A percentile compares a stretch with the other conserved stretches of the same genome.
These are phyloP conservation scores for Leccinum disarticulatum DNA, from an alignment of 768 basidiomycete genomes.

Conservation along the genomic window DNA sequence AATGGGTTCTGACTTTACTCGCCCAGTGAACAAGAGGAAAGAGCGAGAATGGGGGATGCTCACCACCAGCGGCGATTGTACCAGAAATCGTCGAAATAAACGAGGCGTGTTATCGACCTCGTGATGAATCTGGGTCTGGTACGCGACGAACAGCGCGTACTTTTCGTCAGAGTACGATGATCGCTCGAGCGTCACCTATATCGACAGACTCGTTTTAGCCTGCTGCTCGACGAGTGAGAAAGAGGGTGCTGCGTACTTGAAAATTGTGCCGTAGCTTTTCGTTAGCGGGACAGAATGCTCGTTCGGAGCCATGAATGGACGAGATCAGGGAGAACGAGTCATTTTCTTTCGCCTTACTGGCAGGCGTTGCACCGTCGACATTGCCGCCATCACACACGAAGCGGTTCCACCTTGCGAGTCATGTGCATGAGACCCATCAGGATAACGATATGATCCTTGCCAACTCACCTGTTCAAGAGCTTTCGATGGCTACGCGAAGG, in stretches of 20 bases:
- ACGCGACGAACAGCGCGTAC: slow-evolving; percentile 70
- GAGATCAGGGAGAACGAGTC: slow-evolving; percentile 41
- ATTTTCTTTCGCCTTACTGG: slow-evolving; percentile 11
- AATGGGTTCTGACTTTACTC: slow-evolving; percentile 55
- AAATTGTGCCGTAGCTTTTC: slow-evolving; percentile 50
- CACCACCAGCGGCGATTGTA: slow-evolving; percentile 74
- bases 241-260: slow-evolving; percentile 42
- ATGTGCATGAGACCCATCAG: background rate
- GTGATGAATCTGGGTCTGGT: slow-evolving; percentile 77
- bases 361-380: slow-evolving; percentile 19
- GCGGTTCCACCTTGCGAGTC: slow-evolving; percentile 63
- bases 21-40: slow-evolving; percentile 1
- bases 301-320: slow-evolving; percentile 60
- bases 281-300: slow-evolving; percentile 27
- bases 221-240: background rate
- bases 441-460: background rate
- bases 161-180: slow-evolving; percentile 80
- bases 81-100: slow-evolving; percentile 74
- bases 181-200: slow-evolving; percentile 72
- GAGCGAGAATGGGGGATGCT: slow-evolving; percentile 20
- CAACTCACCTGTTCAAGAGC: slow-evolving; percentile 59
- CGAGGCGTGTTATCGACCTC: slow-evolving; percentile 52
- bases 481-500: slow-evolving; percentile 76
- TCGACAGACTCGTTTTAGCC: background rate
- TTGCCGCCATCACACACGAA: slow-evolving; percentile 52